phyloP scores from a whole-genome alignment of 176 grass and related monocot species.

The Zea luxurians region DNA sequence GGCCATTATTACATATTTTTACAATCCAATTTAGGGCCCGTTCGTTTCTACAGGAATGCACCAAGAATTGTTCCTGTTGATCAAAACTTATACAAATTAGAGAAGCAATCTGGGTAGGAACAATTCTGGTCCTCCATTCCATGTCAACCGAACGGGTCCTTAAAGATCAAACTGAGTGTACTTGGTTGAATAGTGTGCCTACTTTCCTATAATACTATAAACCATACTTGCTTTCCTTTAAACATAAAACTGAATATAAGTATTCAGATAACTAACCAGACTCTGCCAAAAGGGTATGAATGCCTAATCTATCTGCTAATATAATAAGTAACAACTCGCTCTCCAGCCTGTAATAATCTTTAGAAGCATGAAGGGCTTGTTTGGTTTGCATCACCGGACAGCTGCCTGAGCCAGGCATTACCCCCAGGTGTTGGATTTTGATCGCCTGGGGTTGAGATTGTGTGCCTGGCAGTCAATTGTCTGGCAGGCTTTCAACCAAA shows the following conservation, averaged over 20 bases:
- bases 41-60: too few relatives aligned
- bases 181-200: background rate
- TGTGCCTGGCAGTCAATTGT: too few relatives aligned
- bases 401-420: too few relatives aligned
- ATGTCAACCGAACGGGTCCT: too few relatives aligned
- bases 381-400: too few relatives aligned
- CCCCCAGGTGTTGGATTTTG: too few relatives aligned
- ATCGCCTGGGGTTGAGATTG: too few relatives aligned
- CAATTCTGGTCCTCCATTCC: too few relatives aligned
- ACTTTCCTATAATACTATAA: background rate
- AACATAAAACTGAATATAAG: background rate
- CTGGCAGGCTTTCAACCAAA: too few relatives aligned
- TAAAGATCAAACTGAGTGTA: background rate
- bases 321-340: background rate
- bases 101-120: too few relatives aligned
- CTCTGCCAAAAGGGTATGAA: background rate
- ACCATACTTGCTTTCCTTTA: slow-evolving; percentile 27
- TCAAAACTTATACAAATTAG: too few relatives aligned
- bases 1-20: background rate
- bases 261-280: slow-evolving; percentile 16
- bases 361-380: slow-evolving; percentile 3
- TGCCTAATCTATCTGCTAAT: slow-evolving; percentile 4
- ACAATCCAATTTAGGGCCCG: background rate
- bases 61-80: too few relatives aligned
- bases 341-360: background rate